These are phyloP conservation scores for Kazachstania sp. DNA, from an alignment of 1,139 yeast species.

Conservation along the genomic window DNA sequence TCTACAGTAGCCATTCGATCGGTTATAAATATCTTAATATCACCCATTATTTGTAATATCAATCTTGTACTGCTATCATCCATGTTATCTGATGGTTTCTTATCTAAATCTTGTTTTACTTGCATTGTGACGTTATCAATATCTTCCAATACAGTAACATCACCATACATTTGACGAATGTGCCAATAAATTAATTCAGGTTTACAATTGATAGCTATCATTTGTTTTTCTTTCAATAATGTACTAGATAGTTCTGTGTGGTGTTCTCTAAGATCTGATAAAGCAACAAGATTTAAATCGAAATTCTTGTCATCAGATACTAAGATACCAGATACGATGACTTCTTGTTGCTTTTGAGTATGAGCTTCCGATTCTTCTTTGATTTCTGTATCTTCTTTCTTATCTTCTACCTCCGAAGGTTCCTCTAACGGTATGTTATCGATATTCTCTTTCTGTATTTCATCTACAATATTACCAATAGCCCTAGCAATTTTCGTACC, in stretches of 20 bases:
- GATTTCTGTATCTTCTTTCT: constrained; percentile 8
- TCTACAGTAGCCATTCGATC: constrained; percentile 57
- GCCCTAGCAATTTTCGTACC: constrained; percentile 84
- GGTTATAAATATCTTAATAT: constrained; percentile 44
- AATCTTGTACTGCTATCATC: constrained; percentile 18
- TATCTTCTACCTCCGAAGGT: neutral
- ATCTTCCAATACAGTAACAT: constrained; percentile 56
- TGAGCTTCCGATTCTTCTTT: constrained; percentile 7
- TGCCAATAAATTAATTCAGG: constrained; percentile 80
- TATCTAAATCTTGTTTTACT: constrained; percentile 4
- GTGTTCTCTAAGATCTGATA: constrained; percentile 81
- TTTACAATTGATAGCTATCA: constrained; percentile 70
- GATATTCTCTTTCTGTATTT: constrained; percentile 27
- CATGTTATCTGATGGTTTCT: constrained; percentile 14
- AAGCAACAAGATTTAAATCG: constrained; percentile 70
- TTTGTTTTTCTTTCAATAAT: constrained; percentile 72
- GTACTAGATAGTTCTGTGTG: constrained; percentile 77
- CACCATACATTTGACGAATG: constrained; percentile 92
- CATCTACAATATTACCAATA: constrained; percentile 64
- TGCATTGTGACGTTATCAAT: constrained; percentile 34
- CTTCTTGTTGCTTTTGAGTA: constrained; percentile 14
- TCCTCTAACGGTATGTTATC: constrained; percentile 2
- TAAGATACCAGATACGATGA: constrained; percentile 69
- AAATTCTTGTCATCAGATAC: constrained; percentile 75
- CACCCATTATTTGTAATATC: constrained; percentile 42